A percentile compares a stretch with the other conserved stretches of the same genome.
These are phyloP conservation scores for Heliamphora exappendiculata DNA, from an alignment of 148 eudicot genomes.

Conservation along the genomic window DNA sequence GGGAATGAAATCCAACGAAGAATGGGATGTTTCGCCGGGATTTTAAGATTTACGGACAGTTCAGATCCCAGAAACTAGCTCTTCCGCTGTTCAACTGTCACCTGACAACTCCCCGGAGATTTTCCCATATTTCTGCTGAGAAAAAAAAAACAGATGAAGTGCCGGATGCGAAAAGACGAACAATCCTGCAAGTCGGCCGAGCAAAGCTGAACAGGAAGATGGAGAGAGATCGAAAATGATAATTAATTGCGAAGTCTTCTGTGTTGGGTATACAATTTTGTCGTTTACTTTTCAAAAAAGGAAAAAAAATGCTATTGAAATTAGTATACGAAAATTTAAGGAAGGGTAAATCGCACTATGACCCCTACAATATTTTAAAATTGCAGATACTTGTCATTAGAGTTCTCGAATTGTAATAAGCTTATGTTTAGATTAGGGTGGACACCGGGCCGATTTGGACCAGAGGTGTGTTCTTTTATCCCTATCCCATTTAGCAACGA, in stretches of 20 bases:
- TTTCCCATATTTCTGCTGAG: background rate
- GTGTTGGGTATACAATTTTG: background rate
- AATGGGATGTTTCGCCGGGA: background rate
- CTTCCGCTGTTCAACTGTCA: background rate
- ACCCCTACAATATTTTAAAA: background rate
- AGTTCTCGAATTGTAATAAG: background rate
- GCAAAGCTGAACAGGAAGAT: background rate
- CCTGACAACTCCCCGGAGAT: background rate
- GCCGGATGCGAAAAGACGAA: background rate
- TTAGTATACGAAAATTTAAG: background rate
- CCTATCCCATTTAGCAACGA: too few species aligned
- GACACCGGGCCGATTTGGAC: too few species aligned
- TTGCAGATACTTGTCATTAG: background rate
- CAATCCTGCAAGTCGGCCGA: background rate
- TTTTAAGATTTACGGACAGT: background rate
- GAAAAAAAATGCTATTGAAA: background rate
- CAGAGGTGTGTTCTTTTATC: too few species aligned
- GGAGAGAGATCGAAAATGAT: background rate
- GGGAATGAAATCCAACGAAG: background rate
- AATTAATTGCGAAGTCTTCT: background rate
- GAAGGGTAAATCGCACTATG: background rate
- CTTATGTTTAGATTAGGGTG: too few species aligned
- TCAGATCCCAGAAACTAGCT: constrained; percentile 1
- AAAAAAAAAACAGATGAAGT: background rate
- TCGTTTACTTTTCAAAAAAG: background rate